Evolutionary conservation across 768 basidiomycete genomes (phyloP), one percentile per base, ranked within the genome.

Genomic region (Suillus tomentosus): DNA sequence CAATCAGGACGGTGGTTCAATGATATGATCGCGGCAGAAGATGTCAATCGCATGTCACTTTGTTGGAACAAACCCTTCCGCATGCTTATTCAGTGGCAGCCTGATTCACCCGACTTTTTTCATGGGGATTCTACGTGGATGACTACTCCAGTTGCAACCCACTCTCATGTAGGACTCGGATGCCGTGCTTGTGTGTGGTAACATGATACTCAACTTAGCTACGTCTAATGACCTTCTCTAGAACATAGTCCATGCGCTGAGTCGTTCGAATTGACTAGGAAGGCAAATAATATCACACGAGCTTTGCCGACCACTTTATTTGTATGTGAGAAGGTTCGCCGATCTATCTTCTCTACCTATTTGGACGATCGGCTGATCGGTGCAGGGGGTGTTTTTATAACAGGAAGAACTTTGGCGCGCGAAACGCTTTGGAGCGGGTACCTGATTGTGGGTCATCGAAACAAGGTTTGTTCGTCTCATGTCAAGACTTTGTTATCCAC

Each of bases 401-500:
- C 55, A 64, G 61, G 67, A 57, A 65, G 56, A 66, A 70, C 61
- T 65, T 67, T 69, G 68, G 64, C 37, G 14, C 45, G 58, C 37
- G 62, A 60, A 61, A 64, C 67, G 50, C 67, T 65, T 57, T 51
- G 47, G 53, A 57, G 37, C 72, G 37, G 60, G 73, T 75, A 63
- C 72, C 75, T 76, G 67, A 42, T 58, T 61, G 66, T 57, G 58
- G 57, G 61, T 65, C 65, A 60, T 62, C 51, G 59, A 72, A 68
- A 67, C 61, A 75, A 73, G 70, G 72, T 76, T 76, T 62, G 17
- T 31, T 58, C 57, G 67, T 75, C 69, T 68, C 72, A 75, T 73
- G 72, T 66, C 72, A 63, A 22, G 69, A 66, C 69, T 73, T 65
- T 72, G 70, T 73, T 72, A 65, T 69, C 70, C 70, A 65, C 43